Percentiles rank a stretch among this genome's conserved stretches.
These are phyloP conservation scores for Candida oleophila DNA, from an alignment of 805 yeast species.

Conservation along the genomic window DNA sequence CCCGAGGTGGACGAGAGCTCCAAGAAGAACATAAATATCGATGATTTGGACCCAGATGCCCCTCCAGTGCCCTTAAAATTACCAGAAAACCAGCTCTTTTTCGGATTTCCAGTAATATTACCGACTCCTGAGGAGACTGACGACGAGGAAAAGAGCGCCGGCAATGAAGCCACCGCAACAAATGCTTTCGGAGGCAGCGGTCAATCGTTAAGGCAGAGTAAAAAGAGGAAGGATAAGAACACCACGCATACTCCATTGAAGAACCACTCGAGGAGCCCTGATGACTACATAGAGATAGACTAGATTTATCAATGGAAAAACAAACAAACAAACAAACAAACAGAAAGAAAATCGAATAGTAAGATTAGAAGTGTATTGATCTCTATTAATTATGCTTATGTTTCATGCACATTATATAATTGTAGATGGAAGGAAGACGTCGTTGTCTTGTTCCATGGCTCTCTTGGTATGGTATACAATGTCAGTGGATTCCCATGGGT, in stretches of 20 bases:
- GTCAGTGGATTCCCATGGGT: constrained; percentile 83
- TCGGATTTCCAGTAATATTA: constrained; percentile 80
- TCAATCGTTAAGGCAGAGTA: constrained; percentile 67
- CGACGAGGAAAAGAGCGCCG: constrained; percentile 28
- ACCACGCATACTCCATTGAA: constrained; percentile 51
- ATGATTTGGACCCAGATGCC: constrained; percentile 52
- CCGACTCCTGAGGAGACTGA: constrained; percentile 31
- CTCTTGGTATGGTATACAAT: constrained; percentile 69
- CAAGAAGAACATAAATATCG: constrained; percentile 31
- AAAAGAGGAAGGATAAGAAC: constrained; percentile 63
- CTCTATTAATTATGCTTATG: not conserved
- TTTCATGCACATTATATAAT: constrained; percentile 3
- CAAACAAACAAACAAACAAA: not conserved
- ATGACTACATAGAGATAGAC: constrained; percentile 81
- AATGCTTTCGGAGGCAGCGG: constrained; percentile 64
- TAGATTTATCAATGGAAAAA: constrained; percentile 13
- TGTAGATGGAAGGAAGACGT: constrained; percentile 44
- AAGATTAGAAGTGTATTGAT: not conserved
- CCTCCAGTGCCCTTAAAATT: constrained; percentile 70
- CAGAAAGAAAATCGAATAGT: not conserved
- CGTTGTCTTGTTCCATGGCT: constrained; percentile 77
- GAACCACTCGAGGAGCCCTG: constrained; percentile 69
- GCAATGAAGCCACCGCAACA: constrained; percentile 19
- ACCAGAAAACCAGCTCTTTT: constrained; percentile 85
- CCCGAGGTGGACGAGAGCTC: constrained; percentile 3